Evolutionary conservation across 2,329 filamentous ascomycete genomes (phyloP).

Genomic region (Thielaviopsis populi): DNA sequence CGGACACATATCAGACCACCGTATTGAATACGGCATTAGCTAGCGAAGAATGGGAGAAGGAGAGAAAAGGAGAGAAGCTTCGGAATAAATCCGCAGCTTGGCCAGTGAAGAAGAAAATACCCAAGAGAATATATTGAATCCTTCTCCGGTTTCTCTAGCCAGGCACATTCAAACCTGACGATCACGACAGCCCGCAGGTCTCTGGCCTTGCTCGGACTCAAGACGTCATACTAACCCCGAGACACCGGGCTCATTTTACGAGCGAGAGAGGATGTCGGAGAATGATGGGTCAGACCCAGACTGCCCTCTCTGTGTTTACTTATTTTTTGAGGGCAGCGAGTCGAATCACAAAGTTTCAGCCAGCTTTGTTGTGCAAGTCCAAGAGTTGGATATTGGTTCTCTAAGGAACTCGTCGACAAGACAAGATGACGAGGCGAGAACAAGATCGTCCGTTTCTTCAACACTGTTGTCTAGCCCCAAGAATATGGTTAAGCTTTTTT

Average conservation of each 20-base stretch:
- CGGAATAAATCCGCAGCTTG: background rate
- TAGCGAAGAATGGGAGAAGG: background rate
- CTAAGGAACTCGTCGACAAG: background rate
- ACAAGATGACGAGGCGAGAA: background rate
- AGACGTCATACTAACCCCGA: conserved; percentile 3
- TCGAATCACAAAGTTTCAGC: background rate
- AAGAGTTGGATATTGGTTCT: background rate
- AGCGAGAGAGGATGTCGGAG: background rate
- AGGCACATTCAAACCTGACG: background rate
- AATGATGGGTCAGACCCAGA: background rate
- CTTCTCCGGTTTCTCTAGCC: background rate
- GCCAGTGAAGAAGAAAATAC: background rate
- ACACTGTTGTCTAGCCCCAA: background rate
- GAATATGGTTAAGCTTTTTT: conserved; percentile 2
- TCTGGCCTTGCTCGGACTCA: background rate
- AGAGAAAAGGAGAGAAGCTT: background rate
- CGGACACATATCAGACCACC: background rate
- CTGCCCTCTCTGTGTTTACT: background rate
- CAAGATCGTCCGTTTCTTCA: background rate
- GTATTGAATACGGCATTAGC: background rate
- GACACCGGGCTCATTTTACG: background rate
- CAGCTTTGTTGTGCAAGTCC: too few species aligned
- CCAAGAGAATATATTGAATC: conserved; percentile 4
- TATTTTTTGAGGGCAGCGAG: background rate
- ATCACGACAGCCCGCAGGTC: background rate